Evolutionary conservation across 2,329 filamentous ascomycete species (phyloP).

Genomic region (Penicillium sp.): DNA sequence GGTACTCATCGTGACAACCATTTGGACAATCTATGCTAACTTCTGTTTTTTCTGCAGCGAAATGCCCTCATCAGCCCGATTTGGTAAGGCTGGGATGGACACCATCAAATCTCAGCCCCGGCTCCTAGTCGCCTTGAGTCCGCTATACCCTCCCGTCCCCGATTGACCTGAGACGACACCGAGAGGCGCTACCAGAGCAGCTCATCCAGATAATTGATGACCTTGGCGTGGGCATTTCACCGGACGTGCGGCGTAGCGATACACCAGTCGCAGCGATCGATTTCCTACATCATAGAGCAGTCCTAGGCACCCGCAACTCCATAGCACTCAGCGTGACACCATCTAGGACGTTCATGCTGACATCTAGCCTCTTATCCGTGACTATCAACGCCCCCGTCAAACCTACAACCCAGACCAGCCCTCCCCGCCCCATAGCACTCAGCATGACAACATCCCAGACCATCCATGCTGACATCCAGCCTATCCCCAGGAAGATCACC

Average conservation of each 20-base stretch:
- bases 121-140: slow-evolving; percentile 80
- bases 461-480: not conserved
- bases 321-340: not conserved
- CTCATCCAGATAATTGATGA: slow-evolving; percentile 91
- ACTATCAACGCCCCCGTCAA: too few relatives aligned
- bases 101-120: slow-evolving; percentile 91
- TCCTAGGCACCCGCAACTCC: not conserved
- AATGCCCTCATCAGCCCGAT: slow-evolving; percentile 60
- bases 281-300: not conserved
- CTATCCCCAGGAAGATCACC: not conserved
- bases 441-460: not conserved
- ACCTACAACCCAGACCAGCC: too few relatives aligned
- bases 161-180: slow-evolving; percentile 71
- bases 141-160: slow-evolving; percentile 79
- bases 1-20: too few relatives aligned
- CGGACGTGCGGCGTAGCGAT: slow-evolving; percentile 62
- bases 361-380: too few relatives aligned
- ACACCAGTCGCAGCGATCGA: not conserved
- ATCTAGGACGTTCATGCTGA: not conserved
- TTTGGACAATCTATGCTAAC: not conserved
- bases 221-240: slow-evolving; percentile 89
- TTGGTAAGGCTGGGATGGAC: slow-evolving; percentile 95
- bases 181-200: slow-evolving; percentile 74
- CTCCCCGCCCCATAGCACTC: not conserved
- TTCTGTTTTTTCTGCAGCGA: not conserved